Base-by-base conservation (phyloP, 306 rosid species). In the Casuarina equisetifolia region DNA sequence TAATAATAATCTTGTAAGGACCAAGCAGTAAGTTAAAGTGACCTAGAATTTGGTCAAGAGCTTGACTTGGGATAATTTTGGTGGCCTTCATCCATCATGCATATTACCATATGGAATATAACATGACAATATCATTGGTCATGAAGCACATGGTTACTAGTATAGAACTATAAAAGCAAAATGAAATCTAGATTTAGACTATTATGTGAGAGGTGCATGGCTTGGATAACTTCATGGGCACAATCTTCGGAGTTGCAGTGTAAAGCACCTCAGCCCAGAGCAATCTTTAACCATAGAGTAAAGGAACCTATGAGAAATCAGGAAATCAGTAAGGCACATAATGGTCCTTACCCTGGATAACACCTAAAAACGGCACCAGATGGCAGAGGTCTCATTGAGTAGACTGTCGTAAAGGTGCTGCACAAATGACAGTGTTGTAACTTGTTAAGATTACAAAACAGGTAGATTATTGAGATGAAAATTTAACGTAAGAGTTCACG, bases 341-440 rank as follows among this genome's bases (percentile, higher is more conserved):
- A 50, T 73, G 58, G 75, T 25, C 67, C 90, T 83, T 91, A 95
- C 98, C 93, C 97, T 35, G 97, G 98, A 88, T 90, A 95, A 78
- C 90, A 87, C 83, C 98, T 90, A 76, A 95, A 92, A 73, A 92
- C 85, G 77, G 98, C 98, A 74, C 97, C 98, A 49, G 88, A 78
- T 83, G 96, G 88, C 81, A 95, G 81, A 57, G 97, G 98, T 86
- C 97, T 91, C 97, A 95, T 95, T 62, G 88, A 86, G 84, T 95
- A 95, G 54, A 87, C 97, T 13, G 88, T 79, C 19, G 97, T 89
- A 78, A 92, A 95, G 54, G 97, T 87, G 79, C 98, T 92, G 97
- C 69, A 79, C 61, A 81, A 75, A 38, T 54, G 3, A 64, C 42
- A 80, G 46, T 69, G 75, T 63, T 84, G 70, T 48, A 50, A 61